These are phyloP conservation scores for Camellia lanceoleosa DNA, from an alignment of 148 eudicot species.

Conservation along the genomic window DNA sequence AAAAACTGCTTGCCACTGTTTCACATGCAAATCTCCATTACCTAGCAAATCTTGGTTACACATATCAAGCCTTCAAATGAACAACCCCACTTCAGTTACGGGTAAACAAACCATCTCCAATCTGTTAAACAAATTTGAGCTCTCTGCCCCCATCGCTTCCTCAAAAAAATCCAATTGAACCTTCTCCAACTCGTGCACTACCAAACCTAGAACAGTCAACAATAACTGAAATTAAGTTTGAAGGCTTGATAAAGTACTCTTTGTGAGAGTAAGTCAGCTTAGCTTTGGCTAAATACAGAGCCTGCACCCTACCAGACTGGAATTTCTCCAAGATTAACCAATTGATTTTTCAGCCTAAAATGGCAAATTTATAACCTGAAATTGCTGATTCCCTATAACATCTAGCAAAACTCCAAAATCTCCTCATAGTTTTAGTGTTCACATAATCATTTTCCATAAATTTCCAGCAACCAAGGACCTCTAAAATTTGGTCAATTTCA, in stretches of 20 bases:
- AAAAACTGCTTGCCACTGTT: not conserved
- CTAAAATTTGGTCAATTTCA: not conserved
- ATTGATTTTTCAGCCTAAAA: not conserved
- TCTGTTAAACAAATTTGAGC: not conserved
- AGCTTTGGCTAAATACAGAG: not conserved
- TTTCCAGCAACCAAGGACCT: not conserved
- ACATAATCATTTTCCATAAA: not conserved
- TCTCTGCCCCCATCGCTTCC: not conserved
- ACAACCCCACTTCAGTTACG: not conserved
- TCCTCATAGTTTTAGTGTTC: not conserved
- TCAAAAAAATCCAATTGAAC: not conserved
- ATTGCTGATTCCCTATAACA: not conserved
- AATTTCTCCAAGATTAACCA: too few relatives aligned
- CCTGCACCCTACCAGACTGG: too few relatives aligned
- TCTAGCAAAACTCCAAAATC: not conserved
- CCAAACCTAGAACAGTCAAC: not conserved
- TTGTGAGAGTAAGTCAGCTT: not conserved
- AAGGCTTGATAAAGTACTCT: not conserved
- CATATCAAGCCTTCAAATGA: not conserved
- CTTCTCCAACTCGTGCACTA: not conserved
- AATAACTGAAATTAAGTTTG: not conserved
- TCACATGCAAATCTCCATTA: not conserved
- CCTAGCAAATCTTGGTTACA: not conserved
- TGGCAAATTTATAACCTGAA: not conserved
- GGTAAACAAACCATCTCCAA: not conserved